These are phyloP conservation scores for Xerocomus spinulosus DNA, from an alignment of 768 basidiomycete species.

Conservation along the genomic window DNA sequence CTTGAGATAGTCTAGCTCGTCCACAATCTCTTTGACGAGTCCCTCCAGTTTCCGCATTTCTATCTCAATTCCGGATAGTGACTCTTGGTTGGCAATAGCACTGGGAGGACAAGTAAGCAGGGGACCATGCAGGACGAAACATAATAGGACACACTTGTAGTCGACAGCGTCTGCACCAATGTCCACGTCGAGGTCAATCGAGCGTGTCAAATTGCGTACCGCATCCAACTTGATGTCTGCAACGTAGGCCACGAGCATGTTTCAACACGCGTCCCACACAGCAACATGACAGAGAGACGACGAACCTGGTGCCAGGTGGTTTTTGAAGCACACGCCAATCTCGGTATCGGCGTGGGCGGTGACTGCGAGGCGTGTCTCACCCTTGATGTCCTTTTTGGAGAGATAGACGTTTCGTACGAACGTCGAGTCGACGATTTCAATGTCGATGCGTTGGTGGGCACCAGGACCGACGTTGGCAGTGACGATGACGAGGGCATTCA, in stretches of 20 bases:
- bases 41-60: conserved; percentile 99
- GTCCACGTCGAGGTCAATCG: conserved; percentile 92
- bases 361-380: conserved; percentile 88
- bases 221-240: conserved; percentile 47
- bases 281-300: neutral
- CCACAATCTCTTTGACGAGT: conserved; percentile 87
- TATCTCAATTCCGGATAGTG: conserved; percentile 89
- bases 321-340: conserved; percentile 93
- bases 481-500: conserved; percentile 87
- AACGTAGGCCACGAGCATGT: neutral
- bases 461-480: conserved; percentile 88
- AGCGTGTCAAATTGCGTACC: conserved; percentile 49
- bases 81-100: conserved; percentile 98
- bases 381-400: conserved; percentile 81
- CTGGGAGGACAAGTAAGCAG: conserved; percentile 37
- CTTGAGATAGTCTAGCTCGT: conserved; percentile 91
- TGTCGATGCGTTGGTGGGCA: conserved; percentile 76
- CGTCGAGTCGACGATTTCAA: conserved; percentile 91
- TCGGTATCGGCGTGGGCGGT: conserved; percentile 93
- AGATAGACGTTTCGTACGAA: conserved; percentile 84
- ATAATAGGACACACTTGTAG: conserved; percentile 75
- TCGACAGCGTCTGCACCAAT: conserved; percentile 98
- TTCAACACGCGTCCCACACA: neutral
- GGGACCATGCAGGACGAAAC: neutral
- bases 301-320: conserved; percentile 66